Conservation (phyloP, 257 asterid species). For the Solanum dulcamara region DNA sequence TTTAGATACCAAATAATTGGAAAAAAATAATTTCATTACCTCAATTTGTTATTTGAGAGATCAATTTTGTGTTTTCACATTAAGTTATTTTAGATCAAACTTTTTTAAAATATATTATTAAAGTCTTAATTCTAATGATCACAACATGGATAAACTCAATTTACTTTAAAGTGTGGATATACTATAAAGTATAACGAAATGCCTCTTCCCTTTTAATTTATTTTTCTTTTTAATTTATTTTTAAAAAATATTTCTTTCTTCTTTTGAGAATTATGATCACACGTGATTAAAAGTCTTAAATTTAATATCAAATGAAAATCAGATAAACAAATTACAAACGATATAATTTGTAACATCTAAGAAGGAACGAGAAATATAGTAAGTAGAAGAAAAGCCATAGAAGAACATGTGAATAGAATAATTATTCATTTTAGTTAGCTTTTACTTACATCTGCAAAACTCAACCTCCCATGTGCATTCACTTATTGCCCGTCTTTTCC, state of each 20-base stretch:
- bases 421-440: neutral
- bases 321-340: rapidly evolving
- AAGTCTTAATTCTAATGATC: neutral
- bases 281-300: no score
- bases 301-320: neutral
- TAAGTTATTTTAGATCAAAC: neutral
- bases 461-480: conserved; percentile 14
- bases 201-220: no score
- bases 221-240: no score
- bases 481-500: conserved; percentile 6
- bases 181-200: no score
- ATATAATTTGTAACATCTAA: neutral
- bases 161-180: neutral
- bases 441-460: conserved; percentile 4
- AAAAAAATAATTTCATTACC: neutral
- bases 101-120: neutral
- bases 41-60: neutral
- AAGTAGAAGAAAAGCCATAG: neutral
- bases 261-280: neutral
- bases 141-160: neutral
- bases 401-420: conserved; percentile 19
- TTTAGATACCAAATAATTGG: neutral
- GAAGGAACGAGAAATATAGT: neutral
- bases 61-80: neutral
- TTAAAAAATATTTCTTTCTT: neutral